Conservation (phyloP, 202 grass and related monocot genomes). For the Brachypodium distachyon region DNA sequence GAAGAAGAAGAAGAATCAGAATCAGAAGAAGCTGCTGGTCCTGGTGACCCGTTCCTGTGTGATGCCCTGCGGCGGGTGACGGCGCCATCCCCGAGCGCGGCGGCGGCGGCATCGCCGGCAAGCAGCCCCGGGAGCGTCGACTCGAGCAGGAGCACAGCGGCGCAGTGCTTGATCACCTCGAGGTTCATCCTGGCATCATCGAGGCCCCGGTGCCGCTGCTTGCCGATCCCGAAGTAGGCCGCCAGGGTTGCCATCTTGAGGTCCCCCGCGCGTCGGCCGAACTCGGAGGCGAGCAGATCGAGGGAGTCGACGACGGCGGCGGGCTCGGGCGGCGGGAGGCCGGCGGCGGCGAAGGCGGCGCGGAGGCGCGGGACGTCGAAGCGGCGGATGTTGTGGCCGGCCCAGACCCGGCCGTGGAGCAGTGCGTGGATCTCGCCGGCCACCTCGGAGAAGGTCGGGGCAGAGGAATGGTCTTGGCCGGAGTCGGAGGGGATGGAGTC, state of each 20-base stretch:
- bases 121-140: conserved; percentile 52
- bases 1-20: neutral
- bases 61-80: conserved; percentile 42
- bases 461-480: neutral
- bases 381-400: conserved; percentile 72
- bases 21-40: neutral
- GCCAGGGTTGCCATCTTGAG: conserved; percentile 85
- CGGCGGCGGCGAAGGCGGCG: conserved; percentile 63
- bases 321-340: conserved; percentile 44
- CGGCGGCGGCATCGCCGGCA: neutral
- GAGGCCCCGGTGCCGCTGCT: conserved; percentile 74
- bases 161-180: conserved; percentile 94
- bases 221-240: conserved; percentile 68
- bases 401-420: conserved; percentile 77
- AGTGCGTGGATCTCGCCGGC: conserved; percentile 51
- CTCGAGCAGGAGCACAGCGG: conserved; percentile 75
- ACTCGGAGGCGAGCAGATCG: conserved; percentile 36
- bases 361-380: conserved; percentile 56
- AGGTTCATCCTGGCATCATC: conserved; percentile 81
- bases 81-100: neutral
- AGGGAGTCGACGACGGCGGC: conserved; percentile 64
- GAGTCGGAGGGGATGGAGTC: neutral
- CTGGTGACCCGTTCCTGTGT: neutral
- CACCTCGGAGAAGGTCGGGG: conserved; percentile 52
- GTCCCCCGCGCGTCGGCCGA: conserved; percentile 64